Percentiles rank a stretch among this genome's conserved stretches.
These are phyloP conservation scores for Avena atlantica DNA, from an alignment of 176 grass and related monocot genomes.

Conservation along the genomic window DNA sequence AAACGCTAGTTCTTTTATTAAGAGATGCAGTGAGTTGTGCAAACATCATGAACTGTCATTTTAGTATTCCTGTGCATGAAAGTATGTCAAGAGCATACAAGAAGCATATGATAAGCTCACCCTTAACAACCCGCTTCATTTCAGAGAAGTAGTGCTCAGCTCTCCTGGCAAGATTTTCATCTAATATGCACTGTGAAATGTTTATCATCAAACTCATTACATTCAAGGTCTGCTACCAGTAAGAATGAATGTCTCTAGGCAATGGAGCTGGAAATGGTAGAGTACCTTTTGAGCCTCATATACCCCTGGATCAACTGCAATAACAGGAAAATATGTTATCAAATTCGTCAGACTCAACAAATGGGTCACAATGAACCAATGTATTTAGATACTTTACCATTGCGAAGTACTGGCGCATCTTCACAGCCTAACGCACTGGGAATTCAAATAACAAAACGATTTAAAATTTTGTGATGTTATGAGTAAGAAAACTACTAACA, in stretches of 20 bases:
- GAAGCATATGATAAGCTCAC: slow-evolving; percentile 44
- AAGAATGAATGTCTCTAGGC: slow-evolving; percentile 5
- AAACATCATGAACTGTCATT: neutral
- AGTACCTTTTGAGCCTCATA: slow-evolving; percentile 74
- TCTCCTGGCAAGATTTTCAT: slow-evolving; percentile 76
- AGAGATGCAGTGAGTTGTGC: neutral
- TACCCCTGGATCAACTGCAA: slow-evolving; percentile 65
- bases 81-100: neutral
- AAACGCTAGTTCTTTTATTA: neutral
- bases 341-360: neutral
- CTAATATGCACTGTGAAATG: slow-evolving; percentile 55
- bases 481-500: slow-evolving; percentile 1
- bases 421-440: slow-evolving; percentile 54
- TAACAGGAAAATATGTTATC: slow-evolving; percentile 10
- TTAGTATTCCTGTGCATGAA: neutral
- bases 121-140: slow-evolving; percentile 75
- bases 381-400: slow-evolving; percentile 44
- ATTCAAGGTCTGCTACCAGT: neutral
- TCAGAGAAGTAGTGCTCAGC: slow-evolving; percentile 95
- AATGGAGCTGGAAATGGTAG: slow-evolving; percentile 18
- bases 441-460: slow-evolving; percentile 45
- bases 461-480: neutral
- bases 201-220: neutral
- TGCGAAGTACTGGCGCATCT: slow-evolving; percentile 55
- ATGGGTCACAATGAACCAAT: slow-evolving; percentile 15